Evolutionary conservation across 2,329 filamentous ascomycete species (phyloP).

Genomic region (Curvularia hawaiiensis): DNA sequence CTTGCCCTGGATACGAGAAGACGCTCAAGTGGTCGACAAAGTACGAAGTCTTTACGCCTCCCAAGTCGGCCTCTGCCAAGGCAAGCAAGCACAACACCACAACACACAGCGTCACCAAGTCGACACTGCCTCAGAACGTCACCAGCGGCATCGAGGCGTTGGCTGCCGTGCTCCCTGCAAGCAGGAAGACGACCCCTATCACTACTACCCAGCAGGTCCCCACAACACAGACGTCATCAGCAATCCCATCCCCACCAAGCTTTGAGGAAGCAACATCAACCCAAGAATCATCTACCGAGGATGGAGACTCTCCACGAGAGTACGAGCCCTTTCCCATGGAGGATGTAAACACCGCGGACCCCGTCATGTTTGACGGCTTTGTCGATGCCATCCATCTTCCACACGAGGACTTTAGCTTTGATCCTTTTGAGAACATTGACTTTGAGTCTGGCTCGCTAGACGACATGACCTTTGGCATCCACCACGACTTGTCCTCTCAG

Average conservation of each 20-base stretch:
- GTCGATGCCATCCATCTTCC: conserved; percentile 28
- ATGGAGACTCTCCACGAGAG: conserved; percentile 30
- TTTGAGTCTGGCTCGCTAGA: conserved; percentile 31
- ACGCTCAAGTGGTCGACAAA: conserved; percentile 56
- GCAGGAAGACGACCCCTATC: conserved; percentile 27
- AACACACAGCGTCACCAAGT: conserved; percentile 10
- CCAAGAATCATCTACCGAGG: conserved; percentile 34
- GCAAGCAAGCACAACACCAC: conserved; percentile 16
- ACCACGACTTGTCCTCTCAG: conserved; percentile 24
- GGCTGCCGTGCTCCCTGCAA: conserved; percentile 43
- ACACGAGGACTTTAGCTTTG: conserved; percentile 33
- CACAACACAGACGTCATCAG: conserved; percentile 26
- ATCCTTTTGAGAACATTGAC: conserved; percentile 35
- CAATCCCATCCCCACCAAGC: conserved; percentile 24
- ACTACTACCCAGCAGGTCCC: conserved; percentile 15
- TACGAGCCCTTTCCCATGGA: conserved; percentile 36
- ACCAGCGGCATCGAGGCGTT: conserved; percentile 44
- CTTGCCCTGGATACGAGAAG: conserved; percentile 55
- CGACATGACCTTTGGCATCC: conserved; percentile 27
- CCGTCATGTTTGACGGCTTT: conserved; percentile 32
- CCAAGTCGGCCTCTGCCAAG: conserved; percentile 25
- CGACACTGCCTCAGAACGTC: conserved; percentile 37
- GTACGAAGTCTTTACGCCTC: conserved; percentile 52
- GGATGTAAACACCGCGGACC: conserved; percentile 30
- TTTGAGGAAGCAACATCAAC: conserved; percentile 25